These are phyloP conservation scores for Raphanus sativus DNA, from an alignment of 345 rosid species.

Conservation along the genomic window DNA sequence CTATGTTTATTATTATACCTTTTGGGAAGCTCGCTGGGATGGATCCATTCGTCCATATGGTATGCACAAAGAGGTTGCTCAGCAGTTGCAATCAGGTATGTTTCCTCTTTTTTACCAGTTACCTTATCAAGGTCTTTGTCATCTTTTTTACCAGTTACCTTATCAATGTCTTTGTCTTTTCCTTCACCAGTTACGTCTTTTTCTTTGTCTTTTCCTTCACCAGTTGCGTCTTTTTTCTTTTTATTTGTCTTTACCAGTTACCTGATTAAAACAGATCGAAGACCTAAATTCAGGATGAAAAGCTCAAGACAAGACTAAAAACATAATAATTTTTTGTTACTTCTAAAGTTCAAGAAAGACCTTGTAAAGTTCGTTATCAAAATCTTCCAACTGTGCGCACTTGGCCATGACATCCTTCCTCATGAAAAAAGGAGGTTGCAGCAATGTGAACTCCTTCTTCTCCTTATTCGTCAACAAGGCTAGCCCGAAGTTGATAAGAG, in stretches of 20 bases:
- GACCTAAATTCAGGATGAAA: background rate
- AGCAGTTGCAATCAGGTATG: too few relatives aligned
- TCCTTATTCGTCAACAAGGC: too few relatives aligned
- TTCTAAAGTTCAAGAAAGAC: conserved; percentile 40
- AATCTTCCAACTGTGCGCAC: conserved; percentile 89
- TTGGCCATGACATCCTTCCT: conserved; percentile 89
- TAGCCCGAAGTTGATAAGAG: too few relatives aligned
- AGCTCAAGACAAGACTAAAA: background rate
- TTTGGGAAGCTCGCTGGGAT: conserved; percentile 76
- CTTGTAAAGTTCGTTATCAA: conserved; percentile 93
- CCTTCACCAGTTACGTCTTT: too few relatives aligned
- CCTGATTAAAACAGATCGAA: conserved; percentile 48
- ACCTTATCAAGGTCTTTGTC: too few relatives aligned
- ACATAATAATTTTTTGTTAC: too few relatives aligned
- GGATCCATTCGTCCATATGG: conserved; percentile 93
- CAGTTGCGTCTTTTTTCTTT: conserved; percentile 92
- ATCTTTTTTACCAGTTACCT: too few relatives aligned
- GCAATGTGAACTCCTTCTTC: conserved; percentile 57
- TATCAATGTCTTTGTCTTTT: too few relatives aligned
- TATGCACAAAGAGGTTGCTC: conserved; percentile 41
- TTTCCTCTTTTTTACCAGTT: too few relatives aligned
- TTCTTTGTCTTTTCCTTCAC: too few relatives aligned
- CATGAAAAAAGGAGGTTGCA: conserved; percentile 95
- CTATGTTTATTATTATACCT: conserved; percentile 44
- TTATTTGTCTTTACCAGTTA: conserved; percentile 97